phyloP scores from a whole-genome alignment of 148 eudicot species.

The Rhododendron ovatum region DNA sequence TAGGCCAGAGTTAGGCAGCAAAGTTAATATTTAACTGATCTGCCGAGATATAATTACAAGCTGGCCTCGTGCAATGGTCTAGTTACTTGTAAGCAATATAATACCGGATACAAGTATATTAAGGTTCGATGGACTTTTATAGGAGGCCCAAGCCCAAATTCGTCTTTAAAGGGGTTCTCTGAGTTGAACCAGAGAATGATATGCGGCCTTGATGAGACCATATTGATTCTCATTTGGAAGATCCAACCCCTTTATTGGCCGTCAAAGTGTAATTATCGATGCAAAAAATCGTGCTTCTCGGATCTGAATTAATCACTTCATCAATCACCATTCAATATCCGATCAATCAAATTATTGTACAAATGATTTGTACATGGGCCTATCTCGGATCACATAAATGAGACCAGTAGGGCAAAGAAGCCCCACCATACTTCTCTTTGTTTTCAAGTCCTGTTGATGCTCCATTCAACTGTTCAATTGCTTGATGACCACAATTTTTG shows the following conservation, averaged over 20 bases:
- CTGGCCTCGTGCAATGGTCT: background rate
- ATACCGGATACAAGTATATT: background rate
- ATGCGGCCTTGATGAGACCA: background rate
- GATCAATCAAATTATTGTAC: background rate
- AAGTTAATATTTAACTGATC: background rate
- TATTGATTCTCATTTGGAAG: background rate
- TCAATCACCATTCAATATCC: background rate
- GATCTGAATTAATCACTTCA: background rate
- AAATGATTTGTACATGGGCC: background rate
- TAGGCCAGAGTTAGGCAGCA: background rate
- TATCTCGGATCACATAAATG: background rate
- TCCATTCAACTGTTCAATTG: background rate
- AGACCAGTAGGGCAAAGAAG: background rate
- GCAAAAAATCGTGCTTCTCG: background rate
- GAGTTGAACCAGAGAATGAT: background rate
- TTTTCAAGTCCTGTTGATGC: background rate
- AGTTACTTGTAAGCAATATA: too few species aligned
- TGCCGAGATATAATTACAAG: background rate
- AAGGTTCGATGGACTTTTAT: background rate
- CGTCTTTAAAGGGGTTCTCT: background rate
- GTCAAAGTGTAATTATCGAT: background rate
- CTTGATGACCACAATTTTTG: background rate
- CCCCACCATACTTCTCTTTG: background rate
- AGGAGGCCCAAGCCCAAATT: background rate
- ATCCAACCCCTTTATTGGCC: background rate